Evolutionary conservation across 345 rosid genomes (phyloP).

Genomic region (Pelargonium nanum): DNA sequence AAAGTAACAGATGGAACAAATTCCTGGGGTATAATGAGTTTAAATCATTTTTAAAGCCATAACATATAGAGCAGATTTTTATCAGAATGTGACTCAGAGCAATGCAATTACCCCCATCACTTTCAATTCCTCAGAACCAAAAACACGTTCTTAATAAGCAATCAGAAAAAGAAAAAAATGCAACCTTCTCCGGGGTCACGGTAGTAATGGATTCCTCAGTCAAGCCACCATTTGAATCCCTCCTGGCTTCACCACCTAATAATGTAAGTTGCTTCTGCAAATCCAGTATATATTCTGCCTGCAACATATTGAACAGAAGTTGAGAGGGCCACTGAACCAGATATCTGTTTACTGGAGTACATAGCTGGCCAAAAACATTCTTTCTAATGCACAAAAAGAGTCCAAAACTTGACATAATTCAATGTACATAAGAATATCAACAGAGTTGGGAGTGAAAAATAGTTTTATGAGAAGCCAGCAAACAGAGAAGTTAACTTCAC

Average conservation of each 20-base stretch:
- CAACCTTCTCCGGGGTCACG: conserved; percentile 72
- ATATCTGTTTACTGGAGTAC: too few relatives aligned
- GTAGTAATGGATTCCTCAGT: conserved; percentile 52
- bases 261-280: conserved; percentile 88
- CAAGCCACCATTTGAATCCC: conserved; percentile 49
- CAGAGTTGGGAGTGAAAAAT: too few relatives aligned
- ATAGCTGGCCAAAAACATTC: not conserved
- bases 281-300: conserved; percentile 78
- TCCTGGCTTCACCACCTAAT: conserved; percentile 59
- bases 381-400: not conserved
- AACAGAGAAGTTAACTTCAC: too few relatives aligned
- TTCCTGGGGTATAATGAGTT: not conserved
- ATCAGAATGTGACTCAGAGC: not conserved
- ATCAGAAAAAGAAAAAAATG: conserved; percentile 1
- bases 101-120: not conserved
- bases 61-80: too few relatives aligned
- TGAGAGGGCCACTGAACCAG: too few relatives aligned
- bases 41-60: too few relatives aligned
- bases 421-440: too few relatives aligned
- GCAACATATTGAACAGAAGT: conserved; percentile 14
- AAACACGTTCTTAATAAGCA: too few relatives aligned
- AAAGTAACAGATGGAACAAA: too few relatives aligned
- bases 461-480: too few relatives aligned
- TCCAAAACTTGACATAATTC: not conserved
- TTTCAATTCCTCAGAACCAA: too few relatives aligned